Conservation (phyloP, 169 alveolate genomes). For the Plasmodium knowlesi region DNA sequence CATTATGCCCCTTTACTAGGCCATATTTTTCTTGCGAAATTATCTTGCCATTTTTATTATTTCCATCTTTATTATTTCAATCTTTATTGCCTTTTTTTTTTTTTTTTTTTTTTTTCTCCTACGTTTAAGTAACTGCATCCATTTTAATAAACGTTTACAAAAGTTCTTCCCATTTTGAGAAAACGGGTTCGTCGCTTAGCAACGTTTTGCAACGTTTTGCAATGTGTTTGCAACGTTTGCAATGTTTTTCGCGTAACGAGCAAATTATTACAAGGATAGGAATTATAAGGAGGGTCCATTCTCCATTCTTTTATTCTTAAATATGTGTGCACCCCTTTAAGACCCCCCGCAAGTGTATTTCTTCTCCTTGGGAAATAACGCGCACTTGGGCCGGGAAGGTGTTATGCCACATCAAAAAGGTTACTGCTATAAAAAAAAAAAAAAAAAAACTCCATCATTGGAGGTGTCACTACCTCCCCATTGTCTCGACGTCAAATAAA, state of each 20-base stretch:
- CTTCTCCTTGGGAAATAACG: not conserved
- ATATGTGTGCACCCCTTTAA: not conserved
- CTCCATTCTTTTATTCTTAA: not conserved
- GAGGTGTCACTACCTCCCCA: not conserved
- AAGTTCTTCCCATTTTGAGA: not conserved
- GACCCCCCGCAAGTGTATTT: not conserved
- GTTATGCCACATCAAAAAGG: not conserved
- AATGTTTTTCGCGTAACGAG: not conserved
- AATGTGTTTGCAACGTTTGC: not conserved
- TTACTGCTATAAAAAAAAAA: not conserved
- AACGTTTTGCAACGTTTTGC: not conserved
- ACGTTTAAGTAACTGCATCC: not conserved
- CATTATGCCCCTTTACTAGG: not conserved
- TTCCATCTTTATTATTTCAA: too few relatives aligned
- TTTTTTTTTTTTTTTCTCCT: not conserved
- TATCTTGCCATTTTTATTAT: not conserved
- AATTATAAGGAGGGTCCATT: not conserved
- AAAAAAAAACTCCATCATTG: not conserved
- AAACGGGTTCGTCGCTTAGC: not conserved
- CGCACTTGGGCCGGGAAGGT: not conserved
- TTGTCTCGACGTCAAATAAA: not conserved
- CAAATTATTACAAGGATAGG: too few relatives aligned
- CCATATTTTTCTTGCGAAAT: not conserved
- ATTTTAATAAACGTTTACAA: not conserved
- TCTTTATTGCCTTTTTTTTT: not conserved